A percentile compares a stretch with the other conserved stretches of the same genome.
Conservation (phyloP, 371 early-diverging fungal species). For the Cokeromyces recurvatus region DNA sequence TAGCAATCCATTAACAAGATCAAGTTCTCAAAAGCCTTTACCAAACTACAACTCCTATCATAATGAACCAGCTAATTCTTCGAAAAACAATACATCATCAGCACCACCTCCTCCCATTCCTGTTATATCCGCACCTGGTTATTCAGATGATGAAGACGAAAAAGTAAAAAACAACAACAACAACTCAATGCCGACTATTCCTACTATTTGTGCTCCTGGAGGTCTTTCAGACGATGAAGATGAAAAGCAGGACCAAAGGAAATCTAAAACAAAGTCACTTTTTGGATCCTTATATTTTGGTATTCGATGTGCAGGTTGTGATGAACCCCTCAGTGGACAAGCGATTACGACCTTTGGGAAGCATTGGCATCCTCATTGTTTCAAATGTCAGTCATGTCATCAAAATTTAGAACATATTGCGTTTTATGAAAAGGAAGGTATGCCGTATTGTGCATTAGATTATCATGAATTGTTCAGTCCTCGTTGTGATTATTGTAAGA, state of each 20-base stretch:
- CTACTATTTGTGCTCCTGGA: constrained; percentile 9
- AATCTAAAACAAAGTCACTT: neutral
- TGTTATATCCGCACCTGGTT: constrained; percentile 8
- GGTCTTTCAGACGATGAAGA: constrained; percentile 11
- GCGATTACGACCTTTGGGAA: constrained; percentile 62
- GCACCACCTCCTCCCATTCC: constrained; percentile 14
- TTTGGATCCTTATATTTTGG: constrained; percentile 14
- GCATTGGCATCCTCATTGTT: constrained; percentile 70
- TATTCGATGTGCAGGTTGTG: constrained; percentile 47
- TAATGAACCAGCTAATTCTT: too few relatives aligned
- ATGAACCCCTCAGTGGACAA: constrained; percentile 46
- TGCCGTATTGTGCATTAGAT: constrained; percentile 59
- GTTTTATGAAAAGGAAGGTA: constrained; percentile 59
- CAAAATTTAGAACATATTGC: constrained; percentile 55
- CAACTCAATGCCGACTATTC: constrained; percentile 4
- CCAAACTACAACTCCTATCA: too few relatives aligned
- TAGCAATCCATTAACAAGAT: too few relatives aligned
- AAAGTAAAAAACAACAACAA: too few relatives aligned
- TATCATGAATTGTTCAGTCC: constrained; percentile 66
- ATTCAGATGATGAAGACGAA: constrained; percentile 12
- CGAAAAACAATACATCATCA: neutral
- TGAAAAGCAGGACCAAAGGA: neutral
- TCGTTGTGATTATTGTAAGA: constrained; percentile 61
- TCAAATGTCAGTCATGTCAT: constrained; percentile 66
- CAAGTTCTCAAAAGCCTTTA: too few relatives aligned